Evolutionary conservation across 2,329 filamentous ascomycete genomes (phyloP).

Genomic region (Colletotrichum noveboracense): DNA sequence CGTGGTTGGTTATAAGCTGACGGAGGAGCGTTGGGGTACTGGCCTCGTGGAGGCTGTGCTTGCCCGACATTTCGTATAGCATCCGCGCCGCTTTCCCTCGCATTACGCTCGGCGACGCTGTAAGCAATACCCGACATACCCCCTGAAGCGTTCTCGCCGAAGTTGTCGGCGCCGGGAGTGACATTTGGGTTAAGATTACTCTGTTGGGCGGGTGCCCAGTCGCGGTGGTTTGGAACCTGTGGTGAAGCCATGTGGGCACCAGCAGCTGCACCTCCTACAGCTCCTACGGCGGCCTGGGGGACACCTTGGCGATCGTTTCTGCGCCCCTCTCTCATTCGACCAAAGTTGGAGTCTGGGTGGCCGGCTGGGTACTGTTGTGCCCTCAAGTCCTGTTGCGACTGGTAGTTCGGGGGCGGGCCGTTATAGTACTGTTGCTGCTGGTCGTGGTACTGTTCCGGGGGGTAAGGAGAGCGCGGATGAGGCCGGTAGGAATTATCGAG

Average conservation of each 20-base stretch:
- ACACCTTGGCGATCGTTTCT: constrained; percentile 32
- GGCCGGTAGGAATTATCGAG: constrained; percentile 21
- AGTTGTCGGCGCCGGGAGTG: constrained; percentile 72
- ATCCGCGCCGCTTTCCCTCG: constrained; percentile 68
- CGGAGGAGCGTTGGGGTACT: constrained; percentile 23
- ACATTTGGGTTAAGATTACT: constrained; percentile 40
- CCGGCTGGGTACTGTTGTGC: constrained; percentile 24
- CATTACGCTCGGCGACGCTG: constrained; percentile 68
- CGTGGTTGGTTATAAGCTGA: constrained; percentile 22
- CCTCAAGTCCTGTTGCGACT: neutral
- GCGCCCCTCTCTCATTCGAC: constrained; percentile 37
- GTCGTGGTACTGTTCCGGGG: constrained; percentile 17
- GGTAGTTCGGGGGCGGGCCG: constrained; percentile 5
- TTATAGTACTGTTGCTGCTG: constrained; percentile 10
- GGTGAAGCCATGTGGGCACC: constrained; percentile 7
- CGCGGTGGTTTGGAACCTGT: constrained; percentile 7
- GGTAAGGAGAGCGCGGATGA: constrained; percentile 12
- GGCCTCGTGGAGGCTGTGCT: constrained; percentile 25
- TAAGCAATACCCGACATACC: constrained; percentile 73
- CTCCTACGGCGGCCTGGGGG: constrained; percentile 25
- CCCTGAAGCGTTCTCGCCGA: constrained; percentile 65
- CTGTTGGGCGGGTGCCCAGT: constrained; percentile 16
- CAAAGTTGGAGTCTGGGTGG: constrained; percentile 43
- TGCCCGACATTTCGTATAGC: constrained; percentile 54
- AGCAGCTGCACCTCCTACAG: constrained; percentile 25